Evolutionary conservation across 2,329 filamentous ascomycete genomes (phyloP).

Genomic region (Stagonosporopsis cucurbitacearum): DNA sequence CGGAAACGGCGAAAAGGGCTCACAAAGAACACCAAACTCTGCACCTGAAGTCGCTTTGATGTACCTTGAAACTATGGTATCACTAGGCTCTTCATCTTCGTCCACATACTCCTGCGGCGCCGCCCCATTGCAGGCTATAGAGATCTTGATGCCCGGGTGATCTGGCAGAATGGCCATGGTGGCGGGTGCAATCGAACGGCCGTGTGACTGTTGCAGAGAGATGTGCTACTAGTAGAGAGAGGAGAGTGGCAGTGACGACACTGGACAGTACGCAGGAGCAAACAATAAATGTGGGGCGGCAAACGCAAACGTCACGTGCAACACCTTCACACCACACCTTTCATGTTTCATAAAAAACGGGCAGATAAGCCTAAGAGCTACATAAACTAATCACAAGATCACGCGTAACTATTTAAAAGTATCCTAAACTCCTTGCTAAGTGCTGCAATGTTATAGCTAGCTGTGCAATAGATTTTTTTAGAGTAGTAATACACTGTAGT

Average conservation of each 20-base stretch:
- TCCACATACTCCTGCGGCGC: slow-evolving; percentile 37
- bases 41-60: slow-evolving; percentile 38
- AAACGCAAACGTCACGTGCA: not conserved
- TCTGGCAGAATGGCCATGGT: slow-evolving; percentile 30
- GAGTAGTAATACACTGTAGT: too few species aligned
- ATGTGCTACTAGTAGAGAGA: not conserved
- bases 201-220: too few species aligned
- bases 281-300: slow-evolving; percentile 2
- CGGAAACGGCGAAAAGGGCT: not conserved
- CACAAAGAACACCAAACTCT: slow-evolving; percentile 26
- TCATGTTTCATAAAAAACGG: too few species aligned
- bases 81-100: slow-evolving; percentile 22
- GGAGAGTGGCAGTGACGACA: slow-evolving; percentile 2
- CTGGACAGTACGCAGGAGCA: not conserved
- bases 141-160: slow-evolving; percentile 21
- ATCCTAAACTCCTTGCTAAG: too few species aligned
- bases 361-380: too few species aligned
- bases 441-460: too few species aligned
- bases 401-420: too few species aligned
- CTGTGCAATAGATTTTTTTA: too few species aligned
- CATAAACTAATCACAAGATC: too few species aligned
- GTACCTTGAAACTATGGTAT: slow-evolving; percentile 32
- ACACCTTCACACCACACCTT: too few species aligned
- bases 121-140: slow-evolving; percentile 27
- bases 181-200: not conserved